These are phyloP conservation scores for Microcos paniculata DNA, from an alignment of 345 rosid genomes.

Conservation along the genomic window DNA sequence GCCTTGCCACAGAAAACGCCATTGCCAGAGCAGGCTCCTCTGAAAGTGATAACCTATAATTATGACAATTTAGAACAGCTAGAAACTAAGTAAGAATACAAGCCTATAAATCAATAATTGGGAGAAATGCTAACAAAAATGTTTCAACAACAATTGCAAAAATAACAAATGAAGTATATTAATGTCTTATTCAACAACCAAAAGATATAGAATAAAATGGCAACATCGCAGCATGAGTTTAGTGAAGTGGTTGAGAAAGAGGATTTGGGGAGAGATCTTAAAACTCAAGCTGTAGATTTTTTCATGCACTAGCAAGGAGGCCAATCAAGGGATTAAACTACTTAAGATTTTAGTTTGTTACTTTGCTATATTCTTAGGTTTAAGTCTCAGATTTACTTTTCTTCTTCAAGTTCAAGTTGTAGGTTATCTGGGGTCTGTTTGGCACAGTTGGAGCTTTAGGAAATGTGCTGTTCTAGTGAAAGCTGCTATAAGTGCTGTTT, in stretches of 20 bases:
- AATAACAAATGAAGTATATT: neutral
- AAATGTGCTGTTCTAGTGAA: too few species aligned
- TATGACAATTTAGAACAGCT: constrained; percentile 22
- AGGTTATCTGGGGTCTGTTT: too few species aligned
- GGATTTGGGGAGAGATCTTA: neutral
- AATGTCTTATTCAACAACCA: neutral
- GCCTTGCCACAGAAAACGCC: constrained; percentile 96
- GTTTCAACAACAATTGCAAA: neutral
- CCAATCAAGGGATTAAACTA: neutral
- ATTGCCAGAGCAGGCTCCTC: constrained; percentile 99
- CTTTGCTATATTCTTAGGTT: neutral
- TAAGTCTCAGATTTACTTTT: neutral
- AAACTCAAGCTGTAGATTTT: neutral
- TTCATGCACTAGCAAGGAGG: neutral
- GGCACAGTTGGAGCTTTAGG: too few species aligned
- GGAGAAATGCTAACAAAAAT: neutral
- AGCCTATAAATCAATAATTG: neutral
- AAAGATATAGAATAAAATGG: neutral
- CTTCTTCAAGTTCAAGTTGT: too few species aligned
- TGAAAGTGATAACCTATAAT: constrained; percentile 76
- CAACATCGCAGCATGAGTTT: neutral
- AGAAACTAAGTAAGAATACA: constrained; percentile 4
- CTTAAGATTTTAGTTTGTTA: neutral
- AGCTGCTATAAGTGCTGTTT: too few species aligned
- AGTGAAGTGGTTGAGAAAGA: neutral